Percentiles rank a stretch among this genome's conserved stretches.
Conservation (phyloP, 163 green algal species). For the Chlamydomonas reinhardtii region DNA sequence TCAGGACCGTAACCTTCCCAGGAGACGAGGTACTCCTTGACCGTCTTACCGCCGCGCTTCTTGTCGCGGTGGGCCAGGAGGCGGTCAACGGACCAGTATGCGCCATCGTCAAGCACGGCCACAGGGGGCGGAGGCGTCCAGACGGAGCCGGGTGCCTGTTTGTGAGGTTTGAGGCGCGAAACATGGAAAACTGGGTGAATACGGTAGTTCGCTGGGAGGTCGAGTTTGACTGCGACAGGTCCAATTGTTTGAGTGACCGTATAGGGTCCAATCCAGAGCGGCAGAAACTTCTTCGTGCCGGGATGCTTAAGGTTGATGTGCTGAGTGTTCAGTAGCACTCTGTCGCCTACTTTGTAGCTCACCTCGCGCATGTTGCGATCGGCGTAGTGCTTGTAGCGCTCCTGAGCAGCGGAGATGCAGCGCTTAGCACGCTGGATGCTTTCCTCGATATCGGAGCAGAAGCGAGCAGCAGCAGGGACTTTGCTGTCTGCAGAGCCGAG, state of each 20-base stretch:
- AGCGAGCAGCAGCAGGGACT: neutral
- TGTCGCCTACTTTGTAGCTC: neutral
- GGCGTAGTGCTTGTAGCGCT: neutral
- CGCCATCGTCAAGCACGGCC: neutral
- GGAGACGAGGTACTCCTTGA: neutral
- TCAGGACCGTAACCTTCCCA: constrained; percentile 5
- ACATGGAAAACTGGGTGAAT: constrained; percentile 1
- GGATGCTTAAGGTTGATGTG: constrained; percentile 2
- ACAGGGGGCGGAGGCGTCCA: neutral
- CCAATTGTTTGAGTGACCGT: neutral
- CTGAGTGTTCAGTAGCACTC: neutral
- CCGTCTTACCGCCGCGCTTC: neutral
- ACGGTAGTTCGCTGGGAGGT: neutral
- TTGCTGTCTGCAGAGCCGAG: neutral
- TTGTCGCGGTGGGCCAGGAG: neutral
- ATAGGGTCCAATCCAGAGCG: neutral
- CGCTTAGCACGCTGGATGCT: neutral
- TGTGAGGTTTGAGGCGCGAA: neutral
- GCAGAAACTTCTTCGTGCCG: neutral
- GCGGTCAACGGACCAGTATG: neutral
- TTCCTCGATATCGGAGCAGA: neutral
- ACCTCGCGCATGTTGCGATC: neutral
- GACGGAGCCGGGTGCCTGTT: neutral
- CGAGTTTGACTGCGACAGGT: neutral
- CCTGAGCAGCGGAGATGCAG: neutral